Conservation (phyloP, 352 stramenopile species). For the Pythium brachiatum region DNA sequence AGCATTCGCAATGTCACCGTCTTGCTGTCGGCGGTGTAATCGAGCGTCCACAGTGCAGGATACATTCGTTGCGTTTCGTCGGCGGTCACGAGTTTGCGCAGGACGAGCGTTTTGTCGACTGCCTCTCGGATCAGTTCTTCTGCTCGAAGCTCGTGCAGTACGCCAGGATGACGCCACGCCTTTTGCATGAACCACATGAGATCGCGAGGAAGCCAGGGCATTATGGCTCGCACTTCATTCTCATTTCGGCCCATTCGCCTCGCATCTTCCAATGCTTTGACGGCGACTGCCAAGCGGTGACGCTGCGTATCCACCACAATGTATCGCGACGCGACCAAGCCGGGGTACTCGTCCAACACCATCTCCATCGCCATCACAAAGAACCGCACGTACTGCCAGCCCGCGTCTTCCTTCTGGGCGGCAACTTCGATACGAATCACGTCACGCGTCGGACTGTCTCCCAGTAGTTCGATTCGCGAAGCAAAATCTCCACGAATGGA, state of each 20-base stretch:
- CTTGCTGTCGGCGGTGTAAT: not conserved
- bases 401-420: not conserved
- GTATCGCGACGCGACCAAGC: slow-evolving; percentile 16
- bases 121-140: slow-evolving; percentile 8
- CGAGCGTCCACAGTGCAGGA: slow-evolving; percentile 18
- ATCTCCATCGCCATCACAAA: slow-evolving; percentile 26
- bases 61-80: slow-evolving; percentile 6
- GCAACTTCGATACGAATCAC: slow-evolving; percentile 25
- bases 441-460: not conserved
- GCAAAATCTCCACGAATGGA: slow-evolving; percentile 14
- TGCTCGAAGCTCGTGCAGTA: slow-evolving; percentile 6
- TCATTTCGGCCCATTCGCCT: not conserved
- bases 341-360: slow-evolving; percentile 21
- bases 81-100: slow-evolving; percentile 7
- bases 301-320: slow-evolving; percentile 4
- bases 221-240: not conserved
- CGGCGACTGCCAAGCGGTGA: not conserved
- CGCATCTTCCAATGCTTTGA: slow-evolving; percentile 13
- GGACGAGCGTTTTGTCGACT: slow-evolving; percentile 13
- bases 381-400: slow-evolving; percentile 16
- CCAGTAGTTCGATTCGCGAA: slow-evolving; percentile 4
- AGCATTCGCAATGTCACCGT: slow-evolving; percentile 14
- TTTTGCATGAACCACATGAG: slow-evolving; percentile 19
- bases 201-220: slow-evolving; percentile 12
- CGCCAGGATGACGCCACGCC: slow-evolving; percentile 12